Conservation (phyloP, 2,329 filamentous ascomycete species). For the Aspergillus sp. region DNA sequence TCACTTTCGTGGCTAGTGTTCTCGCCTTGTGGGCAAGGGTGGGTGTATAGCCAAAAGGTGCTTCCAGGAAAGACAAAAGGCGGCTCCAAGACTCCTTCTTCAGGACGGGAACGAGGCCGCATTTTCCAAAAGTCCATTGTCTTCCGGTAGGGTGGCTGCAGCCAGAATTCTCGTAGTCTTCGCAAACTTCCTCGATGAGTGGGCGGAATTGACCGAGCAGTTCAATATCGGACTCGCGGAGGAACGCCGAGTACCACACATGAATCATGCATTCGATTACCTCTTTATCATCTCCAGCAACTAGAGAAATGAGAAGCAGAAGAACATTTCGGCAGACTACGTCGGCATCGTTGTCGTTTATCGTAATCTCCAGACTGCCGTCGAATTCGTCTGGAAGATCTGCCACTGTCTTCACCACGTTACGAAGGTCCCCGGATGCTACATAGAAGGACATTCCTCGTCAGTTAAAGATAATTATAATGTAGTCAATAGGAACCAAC, state of each 20-base stretch:
- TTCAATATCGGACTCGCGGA: constrained; percentile 25
- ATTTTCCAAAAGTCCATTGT: constrained; percentile 30
- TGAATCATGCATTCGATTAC: constrained; percentile 41
- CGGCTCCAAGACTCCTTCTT: constrained; percentile 31
- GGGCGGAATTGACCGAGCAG: constrained; percentile 27
- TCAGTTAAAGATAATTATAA: background rate
- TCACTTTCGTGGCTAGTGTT: constrained; percentile 27
- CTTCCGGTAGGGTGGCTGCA: constrained; percentile 20
- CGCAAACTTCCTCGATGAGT: constrained; percentile 34
- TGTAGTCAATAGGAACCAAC: background rate
- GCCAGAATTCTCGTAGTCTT: constrained; percentile 12
- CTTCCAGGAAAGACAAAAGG: constrained; percentile 27
- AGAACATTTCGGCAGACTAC: constrained; percentile 44
- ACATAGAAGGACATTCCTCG: background rate
- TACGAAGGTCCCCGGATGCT: constrained; percentile 49
- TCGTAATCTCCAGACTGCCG: constrained; percentile 21
- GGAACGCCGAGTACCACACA: constrained; percentile 48
- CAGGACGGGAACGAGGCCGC: constrained; percentile 30
- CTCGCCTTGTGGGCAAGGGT: constrained; percentile 26
- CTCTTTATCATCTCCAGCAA: constrained; percentile 14
- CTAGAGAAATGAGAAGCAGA: constrained; percentile 38
- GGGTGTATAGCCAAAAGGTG: constrained; percentile 24
- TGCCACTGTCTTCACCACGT: constrained; percentile 43
- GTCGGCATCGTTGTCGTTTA: constrained; percentile 45
- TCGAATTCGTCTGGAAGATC: constrained; percentile 32